A percentile compares a stretch with the other conserved stretches of the same genome.
Evolutionary conservation across 306 rosid species (phyloP).

Genomic region (Cyamopsis tetragonoloba): DNA sequence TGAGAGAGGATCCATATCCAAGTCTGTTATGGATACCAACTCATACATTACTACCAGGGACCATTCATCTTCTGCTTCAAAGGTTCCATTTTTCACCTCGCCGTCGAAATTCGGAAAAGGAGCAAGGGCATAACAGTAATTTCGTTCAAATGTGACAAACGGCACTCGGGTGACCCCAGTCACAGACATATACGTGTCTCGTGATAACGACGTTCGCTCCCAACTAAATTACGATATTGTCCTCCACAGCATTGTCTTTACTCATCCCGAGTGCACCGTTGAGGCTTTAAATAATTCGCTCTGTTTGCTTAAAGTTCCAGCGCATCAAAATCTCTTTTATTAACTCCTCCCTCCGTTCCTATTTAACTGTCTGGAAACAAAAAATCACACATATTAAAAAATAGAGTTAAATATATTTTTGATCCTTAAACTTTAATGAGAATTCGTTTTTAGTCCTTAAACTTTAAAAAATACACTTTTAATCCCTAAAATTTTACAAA

Average conservation of each 20-base stretch:
- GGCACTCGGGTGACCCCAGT: background rate
- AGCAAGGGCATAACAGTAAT: constrained; percentile 1
- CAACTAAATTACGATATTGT: background rate
- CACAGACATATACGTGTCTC: background rate
- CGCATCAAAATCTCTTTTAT: no score
- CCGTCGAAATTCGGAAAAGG: background rate
- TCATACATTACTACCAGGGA: constrained; percentile 10
- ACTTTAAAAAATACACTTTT: no score
- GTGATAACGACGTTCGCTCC: background rate
- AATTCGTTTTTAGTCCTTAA: no score
- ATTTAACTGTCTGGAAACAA: no score
- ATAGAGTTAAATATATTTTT: no score
- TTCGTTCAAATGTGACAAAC: background rate
- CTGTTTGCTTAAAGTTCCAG: no score
- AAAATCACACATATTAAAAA: no score
- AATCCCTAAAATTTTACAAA: no score
- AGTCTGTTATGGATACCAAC: constrained; percentile 40
- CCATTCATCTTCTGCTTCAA: constrained; percentile 12
- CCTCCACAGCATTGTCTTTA: background rate
- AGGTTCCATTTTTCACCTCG: background rate
- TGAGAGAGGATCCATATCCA: constrained; percentile 39
- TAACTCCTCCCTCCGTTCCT: no score
- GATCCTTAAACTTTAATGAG: no score
- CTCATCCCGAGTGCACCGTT: background rate
- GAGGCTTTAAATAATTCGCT: background rate